phyloP scores from a whole-genome alignment of 2,329 filamentous ascomycete genomes.

The Sporothrix luriei region DNA sequence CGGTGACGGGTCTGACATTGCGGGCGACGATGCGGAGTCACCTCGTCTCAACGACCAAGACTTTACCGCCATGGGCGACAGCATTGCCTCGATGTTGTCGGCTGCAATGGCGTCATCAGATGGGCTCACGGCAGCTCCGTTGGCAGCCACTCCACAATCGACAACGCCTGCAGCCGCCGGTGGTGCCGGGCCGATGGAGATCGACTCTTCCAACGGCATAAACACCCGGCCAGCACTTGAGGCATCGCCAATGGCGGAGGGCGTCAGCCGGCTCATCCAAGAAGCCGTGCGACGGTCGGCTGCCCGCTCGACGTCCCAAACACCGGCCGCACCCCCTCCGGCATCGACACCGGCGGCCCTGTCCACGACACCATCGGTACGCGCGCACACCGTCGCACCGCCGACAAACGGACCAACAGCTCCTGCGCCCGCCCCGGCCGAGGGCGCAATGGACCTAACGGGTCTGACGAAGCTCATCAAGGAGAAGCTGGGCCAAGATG shows the following conservation, averaged over 20 bases:
- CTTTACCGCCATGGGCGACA: conserved; percentile 22
- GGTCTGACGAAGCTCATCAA: conserved; percentile 40
- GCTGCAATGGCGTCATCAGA: conserved; percentile 28
- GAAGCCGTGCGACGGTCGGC: conserved; percentile 36
- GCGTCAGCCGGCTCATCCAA: conserved; percentile 37
- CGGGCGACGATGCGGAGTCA: not conserved
- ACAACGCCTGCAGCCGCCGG: too few species aligned
- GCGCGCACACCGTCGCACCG: not conserved
- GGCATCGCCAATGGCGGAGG: conserved; percentile 26
- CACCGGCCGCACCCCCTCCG: not conserved
- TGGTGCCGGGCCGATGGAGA: not conserved
- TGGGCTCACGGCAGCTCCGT: not conserved
- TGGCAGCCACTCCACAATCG: not conserved
- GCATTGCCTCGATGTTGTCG: conserved; percentile 33
- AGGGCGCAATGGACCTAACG: conserved; percentile 35
- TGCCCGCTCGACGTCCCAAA: conserved; percentile 11
- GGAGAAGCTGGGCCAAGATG: conserved; percentile 36
- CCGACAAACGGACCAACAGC: conserved; percentile 10
- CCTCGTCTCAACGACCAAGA: not conserved
- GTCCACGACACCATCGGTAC: not conserved
- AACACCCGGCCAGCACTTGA: not conserved
- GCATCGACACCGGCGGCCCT: not conserved
- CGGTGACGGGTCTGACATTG: conserved; percentile 34
- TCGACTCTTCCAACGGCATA: not conserved
- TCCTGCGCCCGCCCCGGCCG: not conserved